phyloP scores from a whole-genome alignment of 2,329 filamentous ascomycete species.

The Neoarthrinium moseri region DNA sequence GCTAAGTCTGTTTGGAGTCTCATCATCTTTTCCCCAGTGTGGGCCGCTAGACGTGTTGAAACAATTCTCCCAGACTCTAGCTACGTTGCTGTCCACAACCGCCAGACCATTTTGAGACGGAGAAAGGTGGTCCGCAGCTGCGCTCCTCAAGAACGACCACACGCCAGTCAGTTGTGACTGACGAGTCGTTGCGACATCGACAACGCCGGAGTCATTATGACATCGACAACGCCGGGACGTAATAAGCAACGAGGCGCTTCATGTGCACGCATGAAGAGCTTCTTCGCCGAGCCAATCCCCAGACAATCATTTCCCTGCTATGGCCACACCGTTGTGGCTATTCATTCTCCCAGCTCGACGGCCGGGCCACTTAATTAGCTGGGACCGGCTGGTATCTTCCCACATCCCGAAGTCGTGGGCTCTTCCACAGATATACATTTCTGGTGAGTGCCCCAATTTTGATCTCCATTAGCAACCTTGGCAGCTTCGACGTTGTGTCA shows the following conservation, averaged over 20 bases:
- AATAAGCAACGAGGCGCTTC: no score
- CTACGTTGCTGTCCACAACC: no score
- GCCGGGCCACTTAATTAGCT: background rate
- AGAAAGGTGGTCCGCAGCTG: no score
- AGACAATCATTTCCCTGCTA: background rate
- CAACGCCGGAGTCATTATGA: no score
- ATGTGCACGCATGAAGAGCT: no score
- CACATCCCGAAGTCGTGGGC: slow-evolving; percentile 6
- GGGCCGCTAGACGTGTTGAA: background rate
- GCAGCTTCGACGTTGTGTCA: slow-evolving; percentile 8
- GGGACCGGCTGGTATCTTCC: background rate
- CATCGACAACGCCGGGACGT: no score
- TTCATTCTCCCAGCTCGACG: background rate
- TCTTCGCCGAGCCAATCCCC: background rate
- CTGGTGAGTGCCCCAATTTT: background rate
- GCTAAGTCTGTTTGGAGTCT: slow-evolving; percentile 5
- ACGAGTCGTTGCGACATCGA: background rate
- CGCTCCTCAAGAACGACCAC: background rate
- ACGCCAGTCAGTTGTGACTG: background rate
- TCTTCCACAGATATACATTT: background rate
- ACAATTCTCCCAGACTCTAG: no score
- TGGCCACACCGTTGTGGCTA: background rate
- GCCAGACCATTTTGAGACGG: no score
- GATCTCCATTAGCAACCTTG: slow-evolving; percentile 4
- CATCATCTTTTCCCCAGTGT: background rate